Evolutionary conservation across 176 grass and related monocot genomes (phyloP).

Genomic region (Thalia dealbata): DNA sequence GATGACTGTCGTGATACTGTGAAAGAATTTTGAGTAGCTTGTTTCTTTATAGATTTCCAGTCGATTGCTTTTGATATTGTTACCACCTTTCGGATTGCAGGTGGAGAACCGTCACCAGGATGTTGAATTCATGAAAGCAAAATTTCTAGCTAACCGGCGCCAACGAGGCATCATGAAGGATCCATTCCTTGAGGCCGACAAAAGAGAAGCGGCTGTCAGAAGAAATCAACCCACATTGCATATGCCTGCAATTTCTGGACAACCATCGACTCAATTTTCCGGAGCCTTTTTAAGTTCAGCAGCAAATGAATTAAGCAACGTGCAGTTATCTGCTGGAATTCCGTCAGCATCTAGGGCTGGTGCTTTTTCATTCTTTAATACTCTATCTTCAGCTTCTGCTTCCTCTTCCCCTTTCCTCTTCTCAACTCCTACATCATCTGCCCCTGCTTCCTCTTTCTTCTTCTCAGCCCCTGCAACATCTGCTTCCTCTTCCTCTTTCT

Average conservation of each 20-base stretch:
- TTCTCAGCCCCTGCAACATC: constrained; percentile 59
- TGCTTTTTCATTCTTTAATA: constrained; percentile 38
- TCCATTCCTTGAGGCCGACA: constrained; percentile 68
- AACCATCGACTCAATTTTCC: constrained; percentile 22
- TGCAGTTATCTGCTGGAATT: constrained; percentile 33
- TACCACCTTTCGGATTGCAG: constrained; percentile 33
- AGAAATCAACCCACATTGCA: constrained; percentile 43
- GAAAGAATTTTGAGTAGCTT: not conserved
- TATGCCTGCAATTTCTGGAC: constrained; percentile 32
- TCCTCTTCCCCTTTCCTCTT: constrained; percentile 45
- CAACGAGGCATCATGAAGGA: constrained; percentile 42
- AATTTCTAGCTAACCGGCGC: constrained; percentile 35
- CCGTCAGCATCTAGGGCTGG: constrained; percentile 29
- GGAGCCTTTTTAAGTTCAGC: not conserved
- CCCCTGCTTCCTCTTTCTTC: constrained; percentile 39
- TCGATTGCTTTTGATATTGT: not conserved
- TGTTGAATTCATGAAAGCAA: constrained; percentile 46
- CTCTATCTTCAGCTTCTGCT: constrained; percentile 37
- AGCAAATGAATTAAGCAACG: constrained; percentile 21
- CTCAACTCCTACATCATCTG: constrained; percentile 53
- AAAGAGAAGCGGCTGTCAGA: constrained; percentile 34
- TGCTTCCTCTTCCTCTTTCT: constrained; percentile 35
- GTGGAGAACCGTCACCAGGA: constrained; percentile 70
- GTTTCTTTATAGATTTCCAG: not conserved
- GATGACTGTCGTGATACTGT: not conserved